These are phyloP conservation scores for Fusarium chuoi DNA, from an alignment of 2,329 filamentous ascomycete species.

Conservation along the genomic window DNA sequence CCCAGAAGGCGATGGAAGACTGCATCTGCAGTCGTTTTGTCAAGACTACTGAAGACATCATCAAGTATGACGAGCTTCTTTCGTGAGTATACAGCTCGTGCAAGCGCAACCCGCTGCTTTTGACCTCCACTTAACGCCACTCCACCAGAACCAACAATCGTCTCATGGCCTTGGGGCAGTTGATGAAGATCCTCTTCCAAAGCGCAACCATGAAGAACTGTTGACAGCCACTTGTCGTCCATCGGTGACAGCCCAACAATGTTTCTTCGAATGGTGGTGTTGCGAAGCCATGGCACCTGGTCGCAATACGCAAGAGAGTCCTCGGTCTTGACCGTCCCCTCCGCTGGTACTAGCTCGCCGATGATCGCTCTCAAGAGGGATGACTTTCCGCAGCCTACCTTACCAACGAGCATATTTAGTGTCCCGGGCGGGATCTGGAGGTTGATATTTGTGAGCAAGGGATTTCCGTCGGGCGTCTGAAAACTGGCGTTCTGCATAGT, in stretches of 20 bases:
- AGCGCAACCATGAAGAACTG: slow-evolving; percentile 48
- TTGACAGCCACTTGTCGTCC: slow-evolving; percentile 45
- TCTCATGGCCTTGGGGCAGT: slow-evolving; percentile 47
- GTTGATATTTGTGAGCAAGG: slow-evolving; percentile 42
- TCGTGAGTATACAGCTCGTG: slow-evolving; percentile 58
- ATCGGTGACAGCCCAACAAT: slow-evolving; percentile 48
- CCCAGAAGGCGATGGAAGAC: slow-evolving; percentile 57
- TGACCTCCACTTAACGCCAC: slow-evolving; percentile 58
- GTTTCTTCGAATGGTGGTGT: slow-evolving; percentile 52
- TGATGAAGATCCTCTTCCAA: slow-evolving; percentile 51
- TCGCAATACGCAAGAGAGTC: slow-evolving; percentile 54
- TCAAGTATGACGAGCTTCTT: slow-evolving; percentile 56
- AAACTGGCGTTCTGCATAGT: slow-evolving; percentile 27
- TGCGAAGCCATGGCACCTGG: slow-evolving; percentile 57
- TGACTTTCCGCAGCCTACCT: slow-evolving; percentile 58
- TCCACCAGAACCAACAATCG: slow-evolving; percentile 54
- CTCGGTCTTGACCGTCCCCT: slow-evolving; percentile 43
- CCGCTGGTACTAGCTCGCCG: slow-evolving; percentile 47
- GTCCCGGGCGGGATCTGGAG: slow-evolving; percentile 30
- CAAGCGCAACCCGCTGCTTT: slow-evolving; percentile 55
- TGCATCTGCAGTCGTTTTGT: slow-evolving; percentile 54
- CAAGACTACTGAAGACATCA: slow-evolving; percentile 58
- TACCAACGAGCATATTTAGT: slow-evolving; percentile 53
- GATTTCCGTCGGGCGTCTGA: slow-evolving; percentile 13
- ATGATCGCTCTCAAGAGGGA: slow-evolving; percentile 52